Conservation (phyloP, 768 basidiomycete genomes). For the Steccherinum ochraceum region DNA sequence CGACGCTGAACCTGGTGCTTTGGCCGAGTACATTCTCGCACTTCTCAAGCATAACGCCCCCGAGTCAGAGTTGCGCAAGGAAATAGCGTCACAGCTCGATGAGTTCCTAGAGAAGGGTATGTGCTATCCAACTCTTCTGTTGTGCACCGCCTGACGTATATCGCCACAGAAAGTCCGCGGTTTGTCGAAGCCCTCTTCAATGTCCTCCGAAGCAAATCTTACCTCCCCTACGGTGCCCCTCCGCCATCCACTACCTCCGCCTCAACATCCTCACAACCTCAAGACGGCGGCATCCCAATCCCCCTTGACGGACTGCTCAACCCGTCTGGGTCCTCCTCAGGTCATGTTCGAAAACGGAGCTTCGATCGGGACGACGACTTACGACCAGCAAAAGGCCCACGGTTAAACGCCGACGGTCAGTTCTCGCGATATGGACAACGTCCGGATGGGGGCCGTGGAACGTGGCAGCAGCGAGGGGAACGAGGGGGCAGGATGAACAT, state of each 20-base stretch:
- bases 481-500: slow-evolving; percentile 27
- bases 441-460: slow-evolving; percentile 29
- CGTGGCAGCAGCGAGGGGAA: slow-evolving; percentile 27
- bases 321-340: slow-evolving; percentile 37
- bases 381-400: slow-evolving; percentile 65
- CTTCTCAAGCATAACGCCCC: slow-evolving; percentile 86
- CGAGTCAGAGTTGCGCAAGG: slow-evolving; percentile 75
- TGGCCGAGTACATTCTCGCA: slow-evolving; percentile 92
- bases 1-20: slow-evolving; percentile 91
- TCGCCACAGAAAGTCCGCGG: slow-evolving; percentile 48
- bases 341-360: slow-evolving; percentile 60
- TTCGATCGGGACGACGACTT: slow-evolving; percentile 57
- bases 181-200: slow-evolving; percentile 88
- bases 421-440: slow-evolving; percentile 58
- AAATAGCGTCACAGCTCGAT: slow-evolving; percentile 69
- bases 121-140: slow-evolving; percentile 18
- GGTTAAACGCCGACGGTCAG: slow-evolving; percentile 57
- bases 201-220: slow-evolving; percentile 79
- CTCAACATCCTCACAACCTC: slow-evolving; percentile 28
- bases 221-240: slow-evolving; percentile 63
- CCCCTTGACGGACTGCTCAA: slow-evolving; percentile 62
- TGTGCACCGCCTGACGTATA: too few species aligned
- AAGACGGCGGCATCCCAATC: slow-evolving; percentile 72
- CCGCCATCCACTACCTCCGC: slow-evolving; percentile 28
- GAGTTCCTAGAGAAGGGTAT: slow-evolving; percentile 92